Conservation (phyloP, 2,329 filamentous ascomycete species). For the Scedosporium aurantiacum region DNA sequence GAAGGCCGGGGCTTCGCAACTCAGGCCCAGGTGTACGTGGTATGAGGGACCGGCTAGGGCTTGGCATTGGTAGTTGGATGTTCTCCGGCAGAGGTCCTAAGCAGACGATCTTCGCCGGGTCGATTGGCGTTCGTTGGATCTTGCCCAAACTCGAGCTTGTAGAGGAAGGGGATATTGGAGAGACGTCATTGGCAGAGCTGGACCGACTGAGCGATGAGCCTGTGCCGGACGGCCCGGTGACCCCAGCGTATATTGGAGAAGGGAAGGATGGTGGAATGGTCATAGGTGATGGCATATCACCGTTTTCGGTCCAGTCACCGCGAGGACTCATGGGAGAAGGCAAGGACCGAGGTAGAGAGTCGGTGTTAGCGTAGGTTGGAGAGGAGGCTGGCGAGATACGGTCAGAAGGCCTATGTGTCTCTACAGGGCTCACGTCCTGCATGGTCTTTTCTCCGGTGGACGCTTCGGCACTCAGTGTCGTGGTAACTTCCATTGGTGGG, state of each 20-base stretch:
- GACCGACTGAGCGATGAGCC: slow-evolving; percentile 18
- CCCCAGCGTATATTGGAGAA: slow-evolving; percentile 15
- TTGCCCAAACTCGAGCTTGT: not conserved
- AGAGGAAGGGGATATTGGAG: slow-evolving; percentile 10
- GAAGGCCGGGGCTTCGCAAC: not conserved
- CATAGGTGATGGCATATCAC: slow-evolving; percentile 30
- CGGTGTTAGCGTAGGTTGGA: slow-evolving; percentile 16
- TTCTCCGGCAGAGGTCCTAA: slow-evolving; percentile 43
- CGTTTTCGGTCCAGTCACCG: slow-evolving; percentile 27
- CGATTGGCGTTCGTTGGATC: slow-evolving; percentile 38
- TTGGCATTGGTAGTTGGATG: slow-evolving; percentile 18
- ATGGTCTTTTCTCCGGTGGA: slow-evolving; percentile 19
- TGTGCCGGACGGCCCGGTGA: slow-evolving; percentile 8
- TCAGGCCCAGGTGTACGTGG: slow-evolving; percentile 11
- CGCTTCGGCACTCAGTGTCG: slow-evolving; percentile 4
- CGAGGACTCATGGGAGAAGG: slow-evolving; percentile 38
- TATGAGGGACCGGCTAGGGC: slow-evolving; percentile 9
- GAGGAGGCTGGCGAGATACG: slow-evolving; percentile 11
- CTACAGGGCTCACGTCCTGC: slow-evolving; percentile 21
- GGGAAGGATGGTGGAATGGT: slow-evolving; percentile 10
- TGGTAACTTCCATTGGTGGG: slow-evolving; percentile 18
- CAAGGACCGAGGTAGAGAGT: slow-evolving; percentile 28
- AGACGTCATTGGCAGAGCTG: slow-evolving; percentile 14
- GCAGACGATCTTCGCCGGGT: slow-evolving; percentile 41
- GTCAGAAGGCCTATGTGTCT: slow-evolving; percentile 24